Percentiles rank a stretch among this genome's conserved stretches.
These are phyloP conservation scores for Austropuccinia psidii DNA, from an alignment of 1,284 basidiomycete genomes.

Conservation along the genomic window DNA sequence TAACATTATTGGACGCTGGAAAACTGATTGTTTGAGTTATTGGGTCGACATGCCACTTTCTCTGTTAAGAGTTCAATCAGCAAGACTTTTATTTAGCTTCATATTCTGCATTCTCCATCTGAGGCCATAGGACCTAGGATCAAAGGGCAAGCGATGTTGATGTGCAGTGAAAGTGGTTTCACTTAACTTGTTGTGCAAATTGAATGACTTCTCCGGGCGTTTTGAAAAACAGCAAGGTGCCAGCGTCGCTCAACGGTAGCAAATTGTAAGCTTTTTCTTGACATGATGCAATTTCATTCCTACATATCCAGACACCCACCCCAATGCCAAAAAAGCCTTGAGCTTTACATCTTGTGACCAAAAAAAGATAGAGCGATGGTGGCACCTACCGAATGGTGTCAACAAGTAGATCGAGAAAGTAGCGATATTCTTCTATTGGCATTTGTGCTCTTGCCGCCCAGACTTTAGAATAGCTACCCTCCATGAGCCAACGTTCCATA, in stretches of 20 bases:
- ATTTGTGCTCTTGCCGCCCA: conserved; percentile 85
- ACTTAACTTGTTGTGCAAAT: conserved; percentile 61
- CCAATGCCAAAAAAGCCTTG: neutral
- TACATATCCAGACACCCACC: conserved; percentile 45
- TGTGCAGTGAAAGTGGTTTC: neutral
- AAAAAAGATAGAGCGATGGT: neutral
- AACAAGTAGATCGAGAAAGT: conserved; percentile 25
- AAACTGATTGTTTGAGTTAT: conserved; percentile 58
- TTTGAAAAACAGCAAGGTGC: conserved; percentile 78
- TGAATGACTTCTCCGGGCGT: conserved; percentile 64
- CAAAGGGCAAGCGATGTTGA: too few species aligned
- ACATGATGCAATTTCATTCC: conserved; percentile 87
- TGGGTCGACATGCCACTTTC: conserved; percentile 65
- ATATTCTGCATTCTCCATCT: neutral
- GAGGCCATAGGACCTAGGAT: neutral
- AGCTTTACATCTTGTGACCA: neutral
- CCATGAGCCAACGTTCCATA: conserved; percentile 92
- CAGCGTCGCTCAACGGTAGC: conserved; percentile 76
- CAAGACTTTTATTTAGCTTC: neutral
- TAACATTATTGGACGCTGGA: conserved; percentile 60
- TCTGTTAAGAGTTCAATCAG: conserved; percentile 50
- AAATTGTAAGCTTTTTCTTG: conserved; percentile 83
- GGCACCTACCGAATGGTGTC: conserved; percentile 22
- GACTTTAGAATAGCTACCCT: conserved; percentile 94
- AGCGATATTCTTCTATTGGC: conserved; percentile 32